phyloP scores from a whole-genome alignment of 176 grass and related monocot species.

The Triticum turgidum region DNA sequence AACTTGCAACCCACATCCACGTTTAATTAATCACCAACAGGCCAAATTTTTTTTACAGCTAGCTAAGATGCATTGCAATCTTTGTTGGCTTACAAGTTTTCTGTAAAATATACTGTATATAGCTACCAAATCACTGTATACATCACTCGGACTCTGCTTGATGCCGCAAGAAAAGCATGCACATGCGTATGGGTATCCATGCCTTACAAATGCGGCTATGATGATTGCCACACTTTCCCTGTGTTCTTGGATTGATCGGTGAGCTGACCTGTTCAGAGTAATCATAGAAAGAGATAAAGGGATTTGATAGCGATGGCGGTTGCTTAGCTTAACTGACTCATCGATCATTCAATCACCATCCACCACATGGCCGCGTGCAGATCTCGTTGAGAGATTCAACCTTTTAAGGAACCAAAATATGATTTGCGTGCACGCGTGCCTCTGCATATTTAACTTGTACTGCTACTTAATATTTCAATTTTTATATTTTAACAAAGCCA shows the following conservation, averaged over 20 bases:
- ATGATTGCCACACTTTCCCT: conserved; percentile 32
- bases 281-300: background rate
- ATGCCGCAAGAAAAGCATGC: background rate
- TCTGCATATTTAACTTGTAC: background rate
- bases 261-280: background rate
- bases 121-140: background rate
- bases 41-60: too few relatives aligned
- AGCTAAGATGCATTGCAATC: too few relatives aligned
- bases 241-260: background rate
- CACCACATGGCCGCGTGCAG: background rate
- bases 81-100: too few relatives aligned
- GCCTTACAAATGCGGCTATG: background rate
- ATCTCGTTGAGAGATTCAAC: conserved; percentile 23
- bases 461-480: too few relatives aligned
- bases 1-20: background rate
- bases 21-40: background rate
- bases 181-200: too few relatives aligned
- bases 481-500: too few relatives aligned
- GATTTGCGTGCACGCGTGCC: background rate
- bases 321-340: conserved; percentile 32
- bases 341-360: background rate
- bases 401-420: background rate
- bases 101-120: too few relatives aligned
- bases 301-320: conserved; percentile 14
- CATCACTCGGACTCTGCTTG: background rate